A percentile compares a stretch with the other conserved stretches of the same genome.
Conservation (phyloP, 1,284 basidiomycete genomes). For the Ganoderma leucocontextum region DNA sequence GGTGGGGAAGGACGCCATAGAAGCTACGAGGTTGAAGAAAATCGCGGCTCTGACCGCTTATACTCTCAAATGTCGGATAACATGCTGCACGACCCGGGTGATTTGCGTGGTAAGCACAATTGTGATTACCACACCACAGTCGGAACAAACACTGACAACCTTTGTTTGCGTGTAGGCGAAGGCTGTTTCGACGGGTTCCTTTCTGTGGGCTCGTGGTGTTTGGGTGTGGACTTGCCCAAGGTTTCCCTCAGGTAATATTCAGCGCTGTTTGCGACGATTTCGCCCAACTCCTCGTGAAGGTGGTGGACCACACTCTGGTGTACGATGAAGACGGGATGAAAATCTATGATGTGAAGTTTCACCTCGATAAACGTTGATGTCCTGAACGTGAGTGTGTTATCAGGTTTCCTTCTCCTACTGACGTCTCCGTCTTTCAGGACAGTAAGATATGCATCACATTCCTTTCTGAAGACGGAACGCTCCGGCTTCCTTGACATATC, state of each 20-base stretch:
- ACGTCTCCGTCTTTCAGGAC: neutral
- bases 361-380: neutral
- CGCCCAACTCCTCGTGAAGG: constrained; percentile 49
- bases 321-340: constrained; percentile 55
- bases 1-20: constrained; percentile 22
- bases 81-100: too few species aligned
- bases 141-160: too few species aligned
- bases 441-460: neutral
- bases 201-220: too few species aligned
- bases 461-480: neutral
- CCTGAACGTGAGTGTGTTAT: neutral
- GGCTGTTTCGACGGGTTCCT: too few species aligned
- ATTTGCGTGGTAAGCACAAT: neutral
- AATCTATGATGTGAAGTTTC: constrained; percentile 61
- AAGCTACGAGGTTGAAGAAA: constrained; percentile 15
- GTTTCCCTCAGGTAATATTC: too few species aligned
- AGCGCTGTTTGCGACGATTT: too few species aligned
- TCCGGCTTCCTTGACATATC: neutral
- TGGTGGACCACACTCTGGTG: constrained; percentile 50
- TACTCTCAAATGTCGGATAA: neutral
- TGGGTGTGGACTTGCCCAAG: too few species aligned
- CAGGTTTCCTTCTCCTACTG: neutral
- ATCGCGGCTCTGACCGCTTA: constrained; percentile 6
- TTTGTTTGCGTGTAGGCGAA: too few species aligned
- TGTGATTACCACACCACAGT: too few species aligned